Base-by-base conservation (phyloP, 805 yeast genomes). In the Candida corydali region DNA sequence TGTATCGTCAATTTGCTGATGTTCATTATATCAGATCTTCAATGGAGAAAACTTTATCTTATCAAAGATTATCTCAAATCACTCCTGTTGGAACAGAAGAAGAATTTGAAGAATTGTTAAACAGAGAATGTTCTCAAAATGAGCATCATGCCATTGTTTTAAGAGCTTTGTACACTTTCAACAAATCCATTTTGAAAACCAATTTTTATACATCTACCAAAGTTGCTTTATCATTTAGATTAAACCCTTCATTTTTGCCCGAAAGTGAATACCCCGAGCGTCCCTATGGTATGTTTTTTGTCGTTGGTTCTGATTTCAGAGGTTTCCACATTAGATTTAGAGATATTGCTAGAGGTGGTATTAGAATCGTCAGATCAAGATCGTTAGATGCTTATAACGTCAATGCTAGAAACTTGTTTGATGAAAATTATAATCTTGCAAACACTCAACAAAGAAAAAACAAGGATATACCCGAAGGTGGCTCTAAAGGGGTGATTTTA, bases 401-500 rank as follows among this genome's bases (percentile, higher is more conserved):
- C 53, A 91, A 93, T 55, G 82, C 82, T 46, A 80, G 95, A 49
- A 85, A 86, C 51, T 75, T 91, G 65, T 88, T 91, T 60, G 98
- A 93, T 61, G 98, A 91, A 64, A 91, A 93, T 66, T 91, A 93
- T 65, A 89, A 89, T 59, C 75, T 91, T 61, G 98, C 98, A 27
- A 78, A 82, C 38, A 91, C 98, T 29, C 98, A 91, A 65, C 98
- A 93, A 69, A 76, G 91, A 48, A 91, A 91, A 66, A 93, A 91
- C 69, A 91, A 91, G 70, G 98, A 91, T 69, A 93, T 91, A 41
- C 98, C 98, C 33, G 98, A 91, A 71, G 98, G 98, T 57, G 98
- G 98, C 25, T 86, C 97, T 27, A 91, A 91, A 61, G 98, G 98
- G 67, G 98, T 93, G 32, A 85, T 93, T 39, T 73, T 91, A 52